These are phyloP conservation scores for Aspergillus asperescens DNA, from an alignment of 495 filamentous ascomycete species.

Conservation along the genomic window DNA sequence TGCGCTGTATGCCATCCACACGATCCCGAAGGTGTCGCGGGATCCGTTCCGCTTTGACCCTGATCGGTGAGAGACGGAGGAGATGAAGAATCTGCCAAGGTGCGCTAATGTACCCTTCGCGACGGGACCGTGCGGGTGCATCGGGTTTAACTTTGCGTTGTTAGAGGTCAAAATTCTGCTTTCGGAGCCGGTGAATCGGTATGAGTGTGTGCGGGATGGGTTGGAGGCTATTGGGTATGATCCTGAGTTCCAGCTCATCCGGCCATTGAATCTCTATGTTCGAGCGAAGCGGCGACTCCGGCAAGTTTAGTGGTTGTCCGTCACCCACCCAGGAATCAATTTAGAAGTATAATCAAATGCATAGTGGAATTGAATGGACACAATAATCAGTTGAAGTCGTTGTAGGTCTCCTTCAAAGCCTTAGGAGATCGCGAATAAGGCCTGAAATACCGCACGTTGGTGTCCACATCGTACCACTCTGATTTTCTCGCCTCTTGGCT, in stretches of 20 bases:
- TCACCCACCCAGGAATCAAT: too few species aligned
- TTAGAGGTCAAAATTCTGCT: conserved; percentile 51
- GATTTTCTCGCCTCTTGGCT: conserved; percentile 20
- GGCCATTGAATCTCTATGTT: conserved; percentile 51
- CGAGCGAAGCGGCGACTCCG: conserved; percentile 36
- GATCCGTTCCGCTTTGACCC: conserved; percentile 51
- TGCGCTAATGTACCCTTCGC: conserved; percentile 50
- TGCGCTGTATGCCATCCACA: conserved; percentile 46
- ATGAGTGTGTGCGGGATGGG: conserved; percentile 43
- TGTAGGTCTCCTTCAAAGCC: conserved; percentile 17
- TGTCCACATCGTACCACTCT: conserved; percentile 22
- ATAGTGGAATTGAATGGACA: not conserved
- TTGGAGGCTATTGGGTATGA: conserved; percentile 48
- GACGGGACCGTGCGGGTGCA: conserved; percentile 45
- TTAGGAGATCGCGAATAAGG: conserved; percentile 23
- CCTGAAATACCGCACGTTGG: conserved; percentile 23
- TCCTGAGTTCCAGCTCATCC: conserved; percentile 49
- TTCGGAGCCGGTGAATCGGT: conserved; percentile 47
- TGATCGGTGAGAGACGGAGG: conserved; percentile 48
- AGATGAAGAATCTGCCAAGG: conserved; percentile 38
- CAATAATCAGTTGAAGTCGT: not conserved
- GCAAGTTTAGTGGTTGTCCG: too few species aligned
- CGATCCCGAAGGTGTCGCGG: conserved; percentile 46
- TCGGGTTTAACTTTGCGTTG: conserved; percentile 56
- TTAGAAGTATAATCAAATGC: too few species aligned